phyloP scores from a whole-genome alignment of 169 alveolate genomes.

The Plasmodium gonderi region DNA sequence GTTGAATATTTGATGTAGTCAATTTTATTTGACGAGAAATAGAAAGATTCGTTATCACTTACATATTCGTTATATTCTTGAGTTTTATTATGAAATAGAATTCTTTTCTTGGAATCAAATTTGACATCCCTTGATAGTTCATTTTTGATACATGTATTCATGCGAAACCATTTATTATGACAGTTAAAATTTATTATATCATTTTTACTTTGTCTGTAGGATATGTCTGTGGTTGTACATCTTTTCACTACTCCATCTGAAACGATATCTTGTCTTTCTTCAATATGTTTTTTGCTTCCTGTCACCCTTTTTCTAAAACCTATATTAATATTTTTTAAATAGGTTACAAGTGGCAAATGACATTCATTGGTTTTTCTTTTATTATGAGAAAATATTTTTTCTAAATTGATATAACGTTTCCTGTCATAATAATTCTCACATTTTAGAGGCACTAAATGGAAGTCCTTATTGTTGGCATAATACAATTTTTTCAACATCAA shows the following conservation, averaged over 20 bases:
- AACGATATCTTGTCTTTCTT: background rate
- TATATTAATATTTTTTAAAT: background rate
- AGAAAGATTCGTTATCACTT: background rate
- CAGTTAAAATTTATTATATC: constrained; percentile 4
- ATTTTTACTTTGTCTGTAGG: background rate
- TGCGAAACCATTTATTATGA: background rate
- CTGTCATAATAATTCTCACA: constrained; percentile 2
- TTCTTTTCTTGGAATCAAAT: background rate
- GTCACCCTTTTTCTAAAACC: background rate
- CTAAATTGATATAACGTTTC: constrained; percentile 7
- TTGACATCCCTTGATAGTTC: background rate
- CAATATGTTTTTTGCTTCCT: background rate
- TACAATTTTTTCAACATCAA: constrained; percentile 4
- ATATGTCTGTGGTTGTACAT: too few relatives aligned
- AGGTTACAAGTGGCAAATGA: background rate
- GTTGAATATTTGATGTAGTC: constrained; percentile 3
- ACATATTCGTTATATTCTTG: background rate
- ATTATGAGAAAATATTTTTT: constrained; percentile 1
- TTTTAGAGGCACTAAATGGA: background rate
- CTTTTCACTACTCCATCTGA: background rate
- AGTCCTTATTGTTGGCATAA: constrained; percentile 1
- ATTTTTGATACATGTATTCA: background rate
- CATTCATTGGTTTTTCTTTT: background rate
- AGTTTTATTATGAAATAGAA: background rate
- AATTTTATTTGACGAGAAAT: constrained; percentile 43